A percentile compares a stretch with the other conserved stretches of the same genome.
phyloP scores from a whole-genome alignment of 2,329 filamentous ascomycete species.

The Neofusicoccum sp. region DNA sequence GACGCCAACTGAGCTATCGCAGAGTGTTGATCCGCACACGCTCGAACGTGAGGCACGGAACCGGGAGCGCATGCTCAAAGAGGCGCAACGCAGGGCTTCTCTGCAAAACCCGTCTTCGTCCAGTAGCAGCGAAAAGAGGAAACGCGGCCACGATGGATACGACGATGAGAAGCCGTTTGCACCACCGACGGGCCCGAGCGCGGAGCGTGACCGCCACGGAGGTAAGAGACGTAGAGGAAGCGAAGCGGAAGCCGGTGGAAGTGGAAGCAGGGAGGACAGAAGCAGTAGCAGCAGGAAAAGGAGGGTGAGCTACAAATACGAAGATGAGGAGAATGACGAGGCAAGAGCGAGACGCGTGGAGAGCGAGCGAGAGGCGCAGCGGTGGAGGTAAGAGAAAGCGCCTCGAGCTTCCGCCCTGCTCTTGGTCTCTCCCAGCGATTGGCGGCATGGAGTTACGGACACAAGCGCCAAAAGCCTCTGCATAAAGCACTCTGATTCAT shows the following conservation, averaged over 20 bases:
- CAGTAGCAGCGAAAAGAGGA: constrained; percentile 46
- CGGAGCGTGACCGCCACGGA: constrained; percentile 37
- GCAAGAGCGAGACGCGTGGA: constrained; percentile 48
- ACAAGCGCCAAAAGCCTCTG: background rate
- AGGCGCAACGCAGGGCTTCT: constrained; percentile 57
- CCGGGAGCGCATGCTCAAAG: constrained; percentile 65
- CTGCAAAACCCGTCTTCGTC: constrained; percentile 12
- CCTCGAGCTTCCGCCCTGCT: background rate
- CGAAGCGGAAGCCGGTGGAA: constrained; percentile 42
- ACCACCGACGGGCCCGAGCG: constrained; percentile 48
- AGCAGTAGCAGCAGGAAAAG: constrained; percentile 51
- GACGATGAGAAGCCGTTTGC: constrained; percentile 27
- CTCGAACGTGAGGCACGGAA: constrained; percentile 67
- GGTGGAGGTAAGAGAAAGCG: constrained; percentile 28
- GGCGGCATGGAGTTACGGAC: background rate
- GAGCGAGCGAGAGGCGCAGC: constrained; percentile 55
- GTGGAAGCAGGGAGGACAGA: constrained; percentile 48
- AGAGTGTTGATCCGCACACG: constrained; percentile 58
- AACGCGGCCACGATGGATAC: constrained; percentile 43
- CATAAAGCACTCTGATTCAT: background rate
- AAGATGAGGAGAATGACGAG: constrained; percentile 45
- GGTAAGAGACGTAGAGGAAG: constrained; percentile 22
- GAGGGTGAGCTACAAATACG: constrained; percentile 29
- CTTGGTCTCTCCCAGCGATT: background rate
- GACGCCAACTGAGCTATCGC: constrained; percentile 17